phyloP scores from a whole-genome alignment of 2,329 filamentous ascomycete genomes.

The Monosporascus sp. region DNA sequence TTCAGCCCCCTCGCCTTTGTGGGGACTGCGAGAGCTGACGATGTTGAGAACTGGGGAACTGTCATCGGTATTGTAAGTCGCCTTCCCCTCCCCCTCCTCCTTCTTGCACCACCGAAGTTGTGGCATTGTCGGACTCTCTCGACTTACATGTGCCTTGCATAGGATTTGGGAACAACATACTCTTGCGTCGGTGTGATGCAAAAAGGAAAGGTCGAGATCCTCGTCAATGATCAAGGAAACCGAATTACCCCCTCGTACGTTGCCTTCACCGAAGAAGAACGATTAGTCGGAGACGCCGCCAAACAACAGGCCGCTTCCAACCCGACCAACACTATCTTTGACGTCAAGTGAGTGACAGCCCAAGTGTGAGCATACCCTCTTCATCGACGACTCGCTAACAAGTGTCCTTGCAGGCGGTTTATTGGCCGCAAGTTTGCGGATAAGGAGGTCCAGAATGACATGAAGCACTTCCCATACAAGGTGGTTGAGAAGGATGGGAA shows the following conservation, averaged over 20 bases:
- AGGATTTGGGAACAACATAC: constrained; percentile 84
- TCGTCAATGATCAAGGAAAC: constrained; percentile 96
- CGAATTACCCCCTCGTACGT: constrained; percentile 94
- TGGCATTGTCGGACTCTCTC: constrained; percentile 14
- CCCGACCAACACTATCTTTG: constrained; percentile 71
- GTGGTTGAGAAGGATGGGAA: constrained; percentile 86
- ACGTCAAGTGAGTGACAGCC: constrained; percentile 68
- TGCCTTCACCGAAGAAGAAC: constrained; percentile 94
- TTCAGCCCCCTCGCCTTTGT: constrained; percentile 85
- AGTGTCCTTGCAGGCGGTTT: constrained; percentile 54
- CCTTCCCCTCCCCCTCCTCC: not conserved
- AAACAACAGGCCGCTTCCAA: constrained; percentile 91
- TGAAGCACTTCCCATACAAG: constrained; percentile 99
- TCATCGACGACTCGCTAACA: constrained; percentile 24
- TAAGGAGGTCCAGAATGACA: constrained; percentile 84
- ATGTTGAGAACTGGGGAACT: constrained; percentile 75
- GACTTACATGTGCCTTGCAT: constrained; percentile 3
- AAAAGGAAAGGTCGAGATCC: constrained; percentile 90
- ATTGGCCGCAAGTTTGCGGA: constrained; percentile 81
- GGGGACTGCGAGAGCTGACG: constrained; percentile 67
- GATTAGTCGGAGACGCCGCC: constrained; percentile 92
- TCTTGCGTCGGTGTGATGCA: constrained; percentile 94
- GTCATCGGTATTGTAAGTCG: constrained; percentile 81
- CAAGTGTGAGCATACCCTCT: constrained; percentile 13
- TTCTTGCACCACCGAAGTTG: not conserved